A percentile compares a stretch with the other conserved stretches of the same genome.
These are phyloP conservation scores for Collariella sp. DNA, from an alignment of 495 filamentous ascomycete genomes.

Conservation along the genomic window DNA sequence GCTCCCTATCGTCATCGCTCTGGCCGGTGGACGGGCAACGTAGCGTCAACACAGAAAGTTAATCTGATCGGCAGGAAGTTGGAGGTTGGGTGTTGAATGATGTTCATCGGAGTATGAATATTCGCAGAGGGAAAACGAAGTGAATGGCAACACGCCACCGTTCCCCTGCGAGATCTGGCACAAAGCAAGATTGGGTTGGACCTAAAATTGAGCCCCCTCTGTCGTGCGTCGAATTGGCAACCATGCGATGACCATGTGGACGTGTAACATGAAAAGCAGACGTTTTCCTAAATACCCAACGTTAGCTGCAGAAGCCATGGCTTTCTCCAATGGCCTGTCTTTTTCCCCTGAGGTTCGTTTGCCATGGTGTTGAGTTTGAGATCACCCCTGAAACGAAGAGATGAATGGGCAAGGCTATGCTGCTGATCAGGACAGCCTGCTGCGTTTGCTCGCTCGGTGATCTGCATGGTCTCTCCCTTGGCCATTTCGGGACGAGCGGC, in stretches of 20 bases:
- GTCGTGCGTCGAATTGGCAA: slow-evolving; percentile 17
- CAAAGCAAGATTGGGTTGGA: background rate
- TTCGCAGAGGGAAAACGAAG: background rate
- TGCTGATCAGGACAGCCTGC: no score
- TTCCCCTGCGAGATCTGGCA: background rate
- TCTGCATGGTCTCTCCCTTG: background rate
- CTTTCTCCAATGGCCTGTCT: background rate
- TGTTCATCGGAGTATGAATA: background rate
- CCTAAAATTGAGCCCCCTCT: slow-evolving; percentile 2
- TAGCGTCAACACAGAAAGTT: background rate
- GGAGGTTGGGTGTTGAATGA: background rate
- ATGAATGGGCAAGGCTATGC: no score
- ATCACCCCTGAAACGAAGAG: no score
- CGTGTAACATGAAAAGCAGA: background rate
- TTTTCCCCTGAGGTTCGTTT: no score
- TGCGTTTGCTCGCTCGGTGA: background rate
- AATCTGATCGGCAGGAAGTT: background rate
- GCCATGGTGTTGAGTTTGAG: no score
- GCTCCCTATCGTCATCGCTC: no score
- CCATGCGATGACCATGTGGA: slow-evolving; percentile 11
- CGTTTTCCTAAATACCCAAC: background rate
- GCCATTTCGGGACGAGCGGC: background rate
- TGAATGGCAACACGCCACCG: background rate
- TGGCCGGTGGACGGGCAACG: no score
- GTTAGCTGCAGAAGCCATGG: background rate